Evolutionary conservation across 176 grass and related monocot species (phyloP).

Genomic region (Rhynchospora pubera): DNA sequence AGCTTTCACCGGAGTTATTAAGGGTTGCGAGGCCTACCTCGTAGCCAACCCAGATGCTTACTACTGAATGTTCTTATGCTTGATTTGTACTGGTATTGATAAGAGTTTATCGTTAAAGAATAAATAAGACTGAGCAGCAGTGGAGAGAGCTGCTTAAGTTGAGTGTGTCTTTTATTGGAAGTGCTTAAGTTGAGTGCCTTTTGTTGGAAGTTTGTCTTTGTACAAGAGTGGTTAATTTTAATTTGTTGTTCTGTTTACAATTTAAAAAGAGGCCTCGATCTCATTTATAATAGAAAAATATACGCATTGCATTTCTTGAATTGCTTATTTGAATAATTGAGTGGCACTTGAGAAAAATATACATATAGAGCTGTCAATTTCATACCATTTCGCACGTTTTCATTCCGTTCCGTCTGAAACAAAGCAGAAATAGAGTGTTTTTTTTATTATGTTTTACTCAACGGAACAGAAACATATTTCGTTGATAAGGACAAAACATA

Average conservation of each 20-base stretch:
- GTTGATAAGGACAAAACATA: no score
- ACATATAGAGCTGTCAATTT: no score
- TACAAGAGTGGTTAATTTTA: no score
- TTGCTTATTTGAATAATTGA: background rate
- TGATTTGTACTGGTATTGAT: background rate
- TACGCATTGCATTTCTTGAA: background rate
- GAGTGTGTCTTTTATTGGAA: background rate
- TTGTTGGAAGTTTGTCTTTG: background rate
- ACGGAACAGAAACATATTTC: no score
- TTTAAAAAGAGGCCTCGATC: background rate
- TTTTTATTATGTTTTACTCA: no score
- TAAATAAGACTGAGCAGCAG: background rate
- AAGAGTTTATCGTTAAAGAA: background rate
- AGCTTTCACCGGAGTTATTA: constrained; percentile 33
- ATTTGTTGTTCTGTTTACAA: no score
- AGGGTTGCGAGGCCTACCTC: constrained; percentile 51
- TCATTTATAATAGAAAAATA: background rate
- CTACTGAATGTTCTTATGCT: constrained; percentile 24
- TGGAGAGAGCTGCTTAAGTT: background rate
- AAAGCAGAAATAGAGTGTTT: no score
- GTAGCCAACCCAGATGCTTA: constrained; percentile 55
- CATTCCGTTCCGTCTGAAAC: no score
- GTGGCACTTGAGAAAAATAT: background rate
- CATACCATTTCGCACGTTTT: no score
- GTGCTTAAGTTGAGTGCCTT: no score